phyloP scores from a whole-genome alignment of 2,329 filamentous ascomycete species.

The Paracoccidioides brasiliensis region DNA sequence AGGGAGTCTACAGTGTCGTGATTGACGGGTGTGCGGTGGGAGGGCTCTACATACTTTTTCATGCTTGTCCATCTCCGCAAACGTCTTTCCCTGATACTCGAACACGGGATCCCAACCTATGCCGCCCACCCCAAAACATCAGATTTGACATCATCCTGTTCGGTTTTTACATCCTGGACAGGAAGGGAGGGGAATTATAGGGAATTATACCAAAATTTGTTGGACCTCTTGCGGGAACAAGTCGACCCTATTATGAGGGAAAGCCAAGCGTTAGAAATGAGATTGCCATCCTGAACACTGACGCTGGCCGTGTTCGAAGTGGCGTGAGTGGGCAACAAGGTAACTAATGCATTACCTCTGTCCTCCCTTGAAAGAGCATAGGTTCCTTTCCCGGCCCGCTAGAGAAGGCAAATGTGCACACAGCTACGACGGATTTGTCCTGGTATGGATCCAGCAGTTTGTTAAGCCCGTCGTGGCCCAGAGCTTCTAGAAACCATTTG shows the following conservation, averaged over 20 bases:
- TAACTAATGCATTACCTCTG: slow-evolving; percentile 42
- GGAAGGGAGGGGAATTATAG: not conserved
- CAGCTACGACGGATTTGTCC: slow-evolving; percentile 82
- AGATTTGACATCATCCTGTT: slow-evolving; percentile 4
- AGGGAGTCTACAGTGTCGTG: not conserved
- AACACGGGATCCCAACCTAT: slow-evolving; percentile 77
- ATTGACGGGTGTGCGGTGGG: not conserved
- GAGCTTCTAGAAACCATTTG: slow-evolving; percentile 80
- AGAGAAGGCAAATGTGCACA: slow-evolving; percentile 92
- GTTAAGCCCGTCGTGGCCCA: slow-evolving; percentile 78
- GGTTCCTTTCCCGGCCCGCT: slow-evolving; percentile 72
- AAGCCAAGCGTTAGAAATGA: not conserved
- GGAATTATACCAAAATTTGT: slow-evolving; percentile 59
- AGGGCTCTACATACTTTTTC: slow-evolving; percentile 55
- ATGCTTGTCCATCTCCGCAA: slow-evolving; percentile 88
- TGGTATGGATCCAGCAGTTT: slow-evolving; percentile 78
- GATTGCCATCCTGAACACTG: not conserved
- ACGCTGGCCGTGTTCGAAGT: not conserved
- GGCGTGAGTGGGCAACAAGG: not conserved
- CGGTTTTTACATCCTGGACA: slow-evolving; percentile 7
- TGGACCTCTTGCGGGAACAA: slow-evolving; percentile 73
- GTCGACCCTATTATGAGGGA: slow-evolving; percentile 46
- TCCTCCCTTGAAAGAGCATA: slow-evolving; percentile 82
- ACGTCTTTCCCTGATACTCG: slow-evolving; percentile 81
- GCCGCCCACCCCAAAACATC: slow-evolving; percentile 39